Base-by-base conservation (phyloP, 495 filamentous ascomycete species). In the Pseudotulostoma volvatum region DNA sequence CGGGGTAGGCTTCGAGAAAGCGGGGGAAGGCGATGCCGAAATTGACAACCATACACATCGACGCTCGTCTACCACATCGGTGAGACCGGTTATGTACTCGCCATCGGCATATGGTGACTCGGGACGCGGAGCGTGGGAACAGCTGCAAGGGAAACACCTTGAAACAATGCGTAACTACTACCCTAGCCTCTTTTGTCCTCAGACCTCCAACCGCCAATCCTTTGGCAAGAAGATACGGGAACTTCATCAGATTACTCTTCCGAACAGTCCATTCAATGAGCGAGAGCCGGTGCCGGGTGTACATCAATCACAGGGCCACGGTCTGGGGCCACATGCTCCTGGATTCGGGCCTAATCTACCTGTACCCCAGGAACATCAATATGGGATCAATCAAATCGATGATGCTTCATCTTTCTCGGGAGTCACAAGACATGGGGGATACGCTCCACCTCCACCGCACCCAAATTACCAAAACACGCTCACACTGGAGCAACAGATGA, bases 381-480 rank as follows among this genome's bases (percentile, higher is more conserved):
- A 28, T 11, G 23, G 11, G 5, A 28, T 28, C 5, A 28, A 5
- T 11, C 23, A 28, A 28, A 11, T 28, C 11, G 23, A 28, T 19
- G 33, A 44, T 0, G 13, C 13, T 3, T 21, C 23, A 4, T 38
- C 37, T 19, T 41, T 34, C 14, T 2, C 38, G 15, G 48, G 37
- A 23, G 17, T 37, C 21, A 52, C 49, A 13, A 48, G 39, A 18
- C 43, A 48, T 35, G 52, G 49, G 9, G 49, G 49, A 8, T 50
- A 43, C 33, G 52, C 49, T 15, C 52, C 52, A 28, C 20, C 52
- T 9, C 49, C 52, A 9, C 52, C 52, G 4, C 38, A 44, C 4
- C 46, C 44, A 13, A 39, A 32, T 28, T 55, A 55, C 33, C 46
- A 47, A 15, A 55, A 52, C 43, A 55, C 46, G 7, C 21, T 38